A percentile compares a stretch with the other conserved stretches of the same genome.
Conservation (phyloP, 2,329 filamentous ascomycete species). For the Penicillium sp. region DNA sequence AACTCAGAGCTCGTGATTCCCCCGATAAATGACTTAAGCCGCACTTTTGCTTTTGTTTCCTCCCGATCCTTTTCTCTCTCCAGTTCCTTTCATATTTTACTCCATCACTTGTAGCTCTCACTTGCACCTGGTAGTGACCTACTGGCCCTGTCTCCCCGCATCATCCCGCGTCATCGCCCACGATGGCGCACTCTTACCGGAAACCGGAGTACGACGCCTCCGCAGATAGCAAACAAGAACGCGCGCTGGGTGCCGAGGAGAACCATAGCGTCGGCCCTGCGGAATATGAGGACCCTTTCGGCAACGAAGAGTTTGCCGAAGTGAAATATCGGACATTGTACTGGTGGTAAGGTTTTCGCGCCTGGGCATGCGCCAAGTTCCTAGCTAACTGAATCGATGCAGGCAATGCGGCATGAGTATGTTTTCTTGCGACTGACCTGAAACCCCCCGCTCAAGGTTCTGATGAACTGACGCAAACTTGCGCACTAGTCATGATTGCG, state of each 20-base stretch:
- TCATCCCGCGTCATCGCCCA: neutral
- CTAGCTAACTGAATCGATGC: neutral
- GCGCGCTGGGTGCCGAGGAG: neutral
- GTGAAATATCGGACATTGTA: constrained; percentile 13
- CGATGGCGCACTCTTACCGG: neutral
- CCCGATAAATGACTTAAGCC: neutral
- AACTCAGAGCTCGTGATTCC: neutral
- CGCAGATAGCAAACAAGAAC: neutral
- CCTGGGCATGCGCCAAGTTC: neutral
- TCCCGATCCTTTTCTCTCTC: neutral
- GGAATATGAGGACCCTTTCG: constrained; percentile 10
- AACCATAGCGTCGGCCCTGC: constrained; percentile 1
- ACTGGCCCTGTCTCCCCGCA: neutral
- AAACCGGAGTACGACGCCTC: neutral
- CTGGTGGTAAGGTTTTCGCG: constrained; percentile 7
- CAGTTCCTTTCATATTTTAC: neutral
- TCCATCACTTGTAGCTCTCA: neutral
- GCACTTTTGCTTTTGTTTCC: neutral
- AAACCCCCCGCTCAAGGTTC: neutral
- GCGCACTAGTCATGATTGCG: constrained; percentile 16
- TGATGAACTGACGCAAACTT: neutral
- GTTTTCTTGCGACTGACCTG: neutral
- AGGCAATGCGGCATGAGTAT: constrained; percentile 15
- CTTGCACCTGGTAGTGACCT: neutral
- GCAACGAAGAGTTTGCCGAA: constrained; percentile 8